Evolutionary conservation across 768 basidiomycete genomes (phyloP).

Genomic region (Candolleomyces aberdarensis): DNA sequence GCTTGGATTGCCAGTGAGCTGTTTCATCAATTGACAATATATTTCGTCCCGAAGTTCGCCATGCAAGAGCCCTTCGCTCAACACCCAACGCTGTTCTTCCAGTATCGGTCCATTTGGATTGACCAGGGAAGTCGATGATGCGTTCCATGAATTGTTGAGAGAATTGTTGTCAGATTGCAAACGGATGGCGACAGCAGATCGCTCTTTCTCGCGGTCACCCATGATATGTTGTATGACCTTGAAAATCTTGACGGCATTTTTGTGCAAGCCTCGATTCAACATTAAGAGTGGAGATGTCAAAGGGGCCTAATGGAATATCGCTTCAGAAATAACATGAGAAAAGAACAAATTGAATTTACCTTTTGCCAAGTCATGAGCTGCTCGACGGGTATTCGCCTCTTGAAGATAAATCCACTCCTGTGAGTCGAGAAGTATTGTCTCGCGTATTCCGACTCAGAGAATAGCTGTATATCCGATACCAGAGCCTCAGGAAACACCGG

Average conservation of each 20-base stretch:
- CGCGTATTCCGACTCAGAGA: conserved; percentile 84
- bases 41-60: conserved; percentile 91
- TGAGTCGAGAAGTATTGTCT: conserved; percentile 87
- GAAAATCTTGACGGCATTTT: conserved; percentile 82
- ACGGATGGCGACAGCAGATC: conserved; percentile 44
- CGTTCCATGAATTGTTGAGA: conserved; percentile 39
- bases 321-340: background rate
- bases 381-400: conserved; percentile 74
- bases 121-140: conserved; percentile 44
- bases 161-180: conserved; percentile 40
- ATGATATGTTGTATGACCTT: conserved; percentile 89
- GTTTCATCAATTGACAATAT: conserved; percentile 92
- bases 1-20: conserved; percentile 78
- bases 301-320: conserved; percentile 39
- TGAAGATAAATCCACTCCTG: conserved; percentile 85
- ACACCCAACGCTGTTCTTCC: conserved; percentile 86
- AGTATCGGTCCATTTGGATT: conserved; percentile 42
- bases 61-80: conserved; percentile 73
- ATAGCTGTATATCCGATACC: conserved; percentile 81
- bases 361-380: conserved; percentile 94
- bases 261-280: conserved; percentile 59
- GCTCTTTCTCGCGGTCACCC: conserved; percentile 85
- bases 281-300: conserved; percentile 74
- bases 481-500: conserved; percentile 79
- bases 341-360: conserved; percentile 28